Percentiles rank a stretch among this genome's conserved stretches.
Conservation (phyloP, 306 rosid genomes). For the Begonia fuchsioides region DNA sequence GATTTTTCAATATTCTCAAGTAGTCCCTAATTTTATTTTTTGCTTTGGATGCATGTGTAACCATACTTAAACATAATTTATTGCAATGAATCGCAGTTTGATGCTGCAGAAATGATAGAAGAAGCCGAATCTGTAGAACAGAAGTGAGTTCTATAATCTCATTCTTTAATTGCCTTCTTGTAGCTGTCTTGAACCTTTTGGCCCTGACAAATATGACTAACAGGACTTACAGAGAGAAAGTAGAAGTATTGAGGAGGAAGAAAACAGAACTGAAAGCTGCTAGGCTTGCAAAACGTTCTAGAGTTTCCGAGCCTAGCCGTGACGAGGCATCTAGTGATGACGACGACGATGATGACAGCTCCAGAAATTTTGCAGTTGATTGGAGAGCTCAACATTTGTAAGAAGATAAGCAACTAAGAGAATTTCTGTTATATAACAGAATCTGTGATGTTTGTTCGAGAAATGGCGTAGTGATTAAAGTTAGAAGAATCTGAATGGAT, state of each 20-base stretch:
- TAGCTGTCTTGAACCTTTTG: no score
- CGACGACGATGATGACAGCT: neutral
- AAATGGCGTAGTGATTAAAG: no score
- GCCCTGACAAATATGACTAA: no score
- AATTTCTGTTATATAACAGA: no score
- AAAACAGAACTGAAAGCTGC: neutral
- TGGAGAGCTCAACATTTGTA: neutral
- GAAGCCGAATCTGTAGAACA: constrained; percentile 90
- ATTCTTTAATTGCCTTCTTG: neutral
- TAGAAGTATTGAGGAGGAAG: neutral
- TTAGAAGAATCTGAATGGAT: no score
- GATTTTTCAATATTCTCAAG: neutral
- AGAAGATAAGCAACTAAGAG: no score
- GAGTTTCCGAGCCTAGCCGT: neutral
- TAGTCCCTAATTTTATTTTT: no score
- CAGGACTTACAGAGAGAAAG: constrained; percentile 1
- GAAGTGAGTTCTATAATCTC: constrained; percentile 28
- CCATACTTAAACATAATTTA: no score
- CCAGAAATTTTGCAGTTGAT: neutral
- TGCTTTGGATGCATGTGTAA: no score
- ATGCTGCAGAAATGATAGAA: constrained; percentile 87
- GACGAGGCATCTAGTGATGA: neutral
- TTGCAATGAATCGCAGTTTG: constrained; percentile 34
- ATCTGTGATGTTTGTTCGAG: no score
- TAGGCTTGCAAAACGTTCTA: neutral